phyloP scores from a whole-genome alignment of 1,284 basidiomycete species.

The Albatrellus sp. region DNA sequence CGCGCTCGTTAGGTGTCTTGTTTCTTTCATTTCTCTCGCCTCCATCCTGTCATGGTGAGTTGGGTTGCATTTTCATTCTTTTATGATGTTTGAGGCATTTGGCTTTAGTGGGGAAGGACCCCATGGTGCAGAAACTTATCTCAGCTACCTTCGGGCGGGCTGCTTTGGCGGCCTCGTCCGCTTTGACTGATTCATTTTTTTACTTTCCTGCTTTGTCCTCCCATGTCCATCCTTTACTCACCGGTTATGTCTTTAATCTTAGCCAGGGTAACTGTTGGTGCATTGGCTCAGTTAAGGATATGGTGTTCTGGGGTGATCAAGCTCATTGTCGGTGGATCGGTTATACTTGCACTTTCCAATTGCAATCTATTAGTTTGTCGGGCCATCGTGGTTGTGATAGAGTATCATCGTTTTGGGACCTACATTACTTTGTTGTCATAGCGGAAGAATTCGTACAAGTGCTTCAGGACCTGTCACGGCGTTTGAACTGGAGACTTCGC shows the following conservation, averaged over 20 bases:
- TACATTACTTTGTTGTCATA: too few species aligned
- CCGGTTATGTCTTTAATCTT: not conserved
- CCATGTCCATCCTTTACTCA: constrained; percentile 2
- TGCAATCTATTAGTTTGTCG: too few species aligned
- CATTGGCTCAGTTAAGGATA: too few species aligned
- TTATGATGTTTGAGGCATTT: constrained; percentile 87
- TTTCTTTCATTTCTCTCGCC: not conserved
- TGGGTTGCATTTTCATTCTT: constrained; percentile 11
- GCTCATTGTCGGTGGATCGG: too few species aligned
- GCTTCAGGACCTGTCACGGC: too few species aligned
- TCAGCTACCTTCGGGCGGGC: constrained; percentile 49
- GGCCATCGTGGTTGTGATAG: too few species aligned
- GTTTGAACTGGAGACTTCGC: too few species aligned
- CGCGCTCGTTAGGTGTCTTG: not conserved
- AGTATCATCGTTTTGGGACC: too few species aligned
- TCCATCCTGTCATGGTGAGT: not conserved
- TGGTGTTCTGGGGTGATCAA: too few species aligned
- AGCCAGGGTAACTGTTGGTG: not conserved
- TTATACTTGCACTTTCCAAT: too few species aligned
- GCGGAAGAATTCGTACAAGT: too few species aligned
- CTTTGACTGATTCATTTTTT: constrained; percentile 21
- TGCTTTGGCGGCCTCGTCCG: constrained; percentile 28
- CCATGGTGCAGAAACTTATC: constrained; percentile 46
- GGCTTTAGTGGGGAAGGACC: constrained; percentile 64
- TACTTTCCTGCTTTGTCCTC: constrained; percentile 1